These are phyloP conservation scores for Rhizoclosmatium globosum DNA, from an alignment of 192 early-diverging fungal species.

Conservation along the genomic window DNA sequence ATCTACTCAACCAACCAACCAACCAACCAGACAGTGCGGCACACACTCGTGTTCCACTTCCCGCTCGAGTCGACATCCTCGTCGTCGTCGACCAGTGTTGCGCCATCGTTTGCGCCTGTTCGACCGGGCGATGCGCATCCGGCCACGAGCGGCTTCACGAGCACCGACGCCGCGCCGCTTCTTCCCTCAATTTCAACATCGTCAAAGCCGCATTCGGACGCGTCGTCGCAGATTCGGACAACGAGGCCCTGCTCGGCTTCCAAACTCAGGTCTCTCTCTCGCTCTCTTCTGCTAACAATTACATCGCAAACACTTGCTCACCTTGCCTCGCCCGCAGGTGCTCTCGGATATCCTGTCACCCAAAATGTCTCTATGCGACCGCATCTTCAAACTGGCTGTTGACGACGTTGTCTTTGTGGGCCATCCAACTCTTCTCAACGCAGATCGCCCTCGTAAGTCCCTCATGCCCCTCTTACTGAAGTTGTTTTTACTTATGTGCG, in stretches of 20 bases:
- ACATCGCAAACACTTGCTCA: constrained; percentile 28
- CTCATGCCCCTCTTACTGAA: not conserved
- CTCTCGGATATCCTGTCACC: constrained; percentile 90
- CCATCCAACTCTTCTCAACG: constrained; percentile 70
- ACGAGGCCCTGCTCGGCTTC: not conserved
- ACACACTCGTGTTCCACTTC: constrained; percentile 80
- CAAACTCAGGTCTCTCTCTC: not conserved
- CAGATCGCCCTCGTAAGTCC: constrained; percentile 61
- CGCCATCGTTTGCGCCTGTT: not conserved
- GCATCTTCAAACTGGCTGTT: constrained; percentile 85
- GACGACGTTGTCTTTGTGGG: constrained; percentile 84
- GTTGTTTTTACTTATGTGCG: constrained; percentile 5
- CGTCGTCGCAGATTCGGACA: not conserved
- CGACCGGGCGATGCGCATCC: constrained; percentile 23
- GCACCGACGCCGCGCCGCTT: not conserved
- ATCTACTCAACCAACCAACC: not conserved
- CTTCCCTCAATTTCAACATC: not conserved
- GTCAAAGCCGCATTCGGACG: not conserved
- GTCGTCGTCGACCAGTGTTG: constrained; percentile 35
- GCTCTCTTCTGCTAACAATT: not conserved
- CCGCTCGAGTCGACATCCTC: constrained; percentile 47
- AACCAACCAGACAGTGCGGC: constrained; percentile 54
- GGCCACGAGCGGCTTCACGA: not conserved
- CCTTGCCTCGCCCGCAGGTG: constrained; percentile 74
- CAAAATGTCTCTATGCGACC: constrained; percentile 79